Evolutionary conservation across 2,329 filamentous ascomycete genomes (phyloP).

Genomic region (Paecilomyces sp.): DNA sequence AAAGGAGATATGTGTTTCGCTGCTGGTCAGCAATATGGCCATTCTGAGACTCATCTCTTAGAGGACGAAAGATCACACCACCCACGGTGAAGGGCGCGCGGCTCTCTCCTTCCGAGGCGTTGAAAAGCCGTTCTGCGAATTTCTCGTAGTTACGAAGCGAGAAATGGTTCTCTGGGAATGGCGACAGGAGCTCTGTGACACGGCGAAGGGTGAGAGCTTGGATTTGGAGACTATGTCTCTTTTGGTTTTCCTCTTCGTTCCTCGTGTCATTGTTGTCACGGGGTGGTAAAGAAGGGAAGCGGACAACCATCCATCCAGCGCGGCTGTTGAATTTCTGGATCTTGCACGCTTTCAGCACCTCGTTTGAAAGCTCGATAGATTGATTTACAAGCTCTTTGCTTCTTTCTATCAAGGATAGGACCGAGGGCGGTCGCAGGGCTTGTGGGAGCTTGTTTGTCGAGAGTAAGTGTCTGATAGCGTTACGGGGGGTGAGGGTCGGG

Average conservation of each 20-base stretch:
- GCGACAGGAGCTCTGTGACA: conserved; percentile 44
- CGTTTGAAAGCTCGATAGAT: conserved; percentile 48
- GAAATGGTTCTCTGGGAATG: conserved; percentile 34
- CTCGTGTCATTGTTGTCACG: conserved; percentile 6
- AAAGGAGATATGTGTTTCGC: conserved; percentile 24
- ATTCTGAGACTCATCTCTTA: conserved; percentile 11
- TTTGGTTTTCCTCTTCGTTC: not conserved
- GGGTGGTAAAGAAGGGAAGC: conserved; percentile 16
- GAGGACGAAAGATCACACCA: conserved; percentile 42
- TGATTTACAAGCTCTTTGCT: conserved; percentile 39
- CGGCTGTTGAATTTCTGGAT: conserved; percentile 23
- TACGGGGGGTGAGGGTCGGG: conserved; percentile 67
- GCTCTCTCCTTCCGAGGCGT: conserved; percentile 4
- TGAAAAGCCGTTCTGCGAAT: conserved; percentile 37
- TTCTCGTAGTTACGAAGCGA: conserved; percentile 35
- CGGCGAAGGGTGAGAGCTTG: conserved; percentile 41
- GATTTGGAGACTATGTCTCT: conserved; percentile 13
- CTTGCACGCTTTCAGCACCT: conserved; percentile 39
- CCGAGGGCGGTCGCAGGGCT: conserved; percentile 59
- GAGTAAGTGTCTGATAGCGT: conserved; percentile 67
- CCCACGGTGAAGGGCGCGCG: conserved; percentile 41
- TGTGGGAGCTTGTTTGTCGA: conserved; percentile 54
- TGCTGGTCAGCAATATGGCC: not conserved
- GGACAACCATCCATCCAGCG: conserved; percentile 26
- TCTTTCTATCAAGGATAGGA: conserved; percentile 55